Evolutionary conservation across 2,329 filamentous ascomycete species (phyloP).

Genomic region (Canariomyces notabilis): DNA sequence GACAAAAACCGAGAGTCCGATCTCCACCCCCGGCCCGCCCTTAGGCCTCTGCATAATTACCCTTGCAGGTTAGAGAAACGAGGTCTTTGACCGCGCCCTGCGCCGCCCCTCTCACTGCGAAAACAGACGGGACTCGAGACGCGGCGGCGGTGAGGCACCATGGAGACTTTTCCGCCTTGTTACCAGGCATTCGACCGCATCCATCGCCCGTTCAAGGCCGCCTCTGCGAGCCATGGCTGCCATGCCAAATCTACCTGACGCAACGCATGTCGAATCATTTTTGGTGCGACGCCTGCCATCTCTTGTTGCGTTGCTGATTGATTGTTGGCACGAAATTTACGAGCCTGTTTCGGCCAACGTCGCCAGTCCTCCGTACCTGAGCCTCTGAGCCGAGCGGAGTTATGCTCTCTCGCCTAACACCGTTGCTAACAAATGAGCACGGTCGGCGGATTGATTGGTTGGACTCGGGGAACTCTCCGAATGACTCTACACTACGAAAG

Average conservation of each 20-base stretch:
- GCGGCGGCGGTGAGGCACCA: conserved; percentile 21
- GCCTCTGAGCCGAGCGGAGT: conserved; percentile 10
- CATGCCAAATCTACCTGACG: conserved; percentile 1
- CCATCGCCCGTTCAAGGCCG: conserved; percentile 14
- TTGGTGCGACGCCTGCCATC: background rate
- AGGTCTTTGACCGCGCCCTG: conserved; percentile 16
- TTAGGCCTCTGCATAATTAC: conserved; percentile 10
- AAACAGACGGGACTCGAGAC: conserved; percentile 10
- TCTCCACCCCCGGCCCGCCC: conserved; percentile 13
- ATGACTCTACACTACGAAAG: background rate
- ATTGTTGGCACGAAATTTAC: background rate
- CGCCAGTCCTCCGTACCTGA: background rate
- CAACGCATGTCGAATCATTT: conserved; percentile 13
- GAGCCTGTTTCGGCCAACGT: conserved; percentile 14
- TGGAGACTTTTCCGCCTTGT: conserved; percentile 11
- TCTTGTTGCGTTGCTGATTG: background rate
- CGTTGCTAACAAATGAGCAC: conserved; percentile 12
- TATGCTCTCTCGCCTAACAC: conserved; percentile 14
- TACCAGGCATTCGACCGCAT: conserved; percentile 16
- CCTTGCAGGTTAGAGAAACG: conserved; percentile 17
- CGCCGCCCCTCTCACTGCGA: conserved; percentile 15
- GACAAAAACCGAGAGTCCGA: conserved; percentile 27
- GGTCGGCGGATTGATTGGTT: conserved; percentile 12
- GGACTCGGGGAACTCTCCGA: background rate
- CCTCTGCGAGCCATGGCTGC: conserved; percentile 14